Base-by-base conservation (phyloP, 2,329 filamentous ascomycete species). In the Orbilia brochopaga region DNA sequence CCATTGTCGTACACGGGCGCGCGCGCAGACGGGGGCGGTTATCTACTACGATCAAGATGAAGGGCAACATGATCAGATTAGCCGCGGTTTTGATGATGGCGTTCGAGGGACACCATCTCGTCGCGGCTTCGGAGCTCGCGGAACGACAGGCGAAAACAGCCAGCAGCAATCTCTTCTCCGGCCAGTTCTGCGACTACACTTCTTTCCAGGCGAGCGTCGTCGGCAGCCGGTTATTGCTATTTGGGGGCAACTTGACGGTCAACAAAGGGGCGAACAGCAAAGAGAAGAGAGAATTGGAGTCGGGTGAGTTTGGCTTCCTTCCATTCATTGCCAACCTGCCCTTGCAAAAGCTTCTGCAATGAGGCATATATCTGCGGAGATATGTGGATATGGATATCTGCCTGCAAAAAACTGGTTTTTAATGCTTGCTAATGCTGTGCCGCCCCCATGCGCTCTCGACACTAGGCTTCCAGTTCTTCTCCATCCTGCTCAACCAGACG, bases 201-300 rank as follows among this genome's bases (percentile, higher is more conserved):
- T 73, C 69, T n/a, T 73, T 73, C 35, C 69, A 73, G 56, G 46
- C 69, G 17, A 73, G 62, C 40, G 52, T 73, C 15, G 57, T 73
- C 7, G 69, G 62, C 44, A 44, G 23, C 37, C 24, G 62, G 11
- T 55, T 73, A 24, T 51, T 73, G 35, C 66, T 73, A 61, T 73
- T 73, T 62, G 69, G 69, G 17, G 69, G 69, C 2, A 73, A 73
- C 17, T 37, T 73, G 53, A 73, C 61, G 13, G 40, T 73, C 23
- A 66, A 73, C 27, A 66, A 58, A 52, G 61, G 61, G 6, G n/a
- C 61, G 17, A 66, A 50, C 27, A 63, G 15, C n/a, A 67, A 73
- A 35, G 56, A 60, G 37, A 73, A 73, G 42, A 57, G 69, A 46
- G 51, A 61, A 17, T 10, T 73, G n/a, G 61, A 73, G 46, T 37